Base-by-base conservation (phyloP, 495 filamentous ascomycete genomes). In the Entonaema liquescens region DNA sequence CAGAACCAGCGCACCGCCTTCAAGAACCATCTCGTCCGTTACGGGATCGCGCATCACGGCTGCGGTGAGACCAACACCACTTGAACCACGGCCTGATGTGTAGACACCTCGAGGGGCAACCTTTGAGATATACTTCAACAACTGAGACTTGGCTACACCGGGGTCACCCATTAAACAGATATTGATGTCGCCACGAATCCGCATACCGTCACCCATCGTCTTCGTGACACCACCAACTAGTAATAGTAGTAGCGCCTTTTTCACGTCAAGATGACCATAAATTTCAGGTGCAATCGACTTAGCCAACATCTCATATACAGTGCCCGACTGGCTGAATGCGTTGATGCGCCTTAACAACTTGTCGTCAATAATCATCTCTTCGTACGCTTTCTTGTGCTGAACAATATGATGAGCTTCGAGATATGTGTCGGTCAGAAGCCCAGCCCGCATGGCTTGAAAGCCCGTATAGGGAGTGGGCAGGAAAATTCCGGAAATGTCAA, bases 91-190 rank as follows among this genome's bases (percentile, higher is more conserved):
- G 75, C 95, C 95, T 8, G 96, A 97, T 1, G 95, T 99, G 83
- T 99, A 99, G 31, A 99, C 94, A 70, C 95, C 95, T 52, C 95
- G 92, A 25, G 95, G 95, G 5, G 95, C 95, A 40, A 99, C 95
- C 81, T 99, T 99, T 60, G 94, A 92, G 77, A 99, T 98, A 79
- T 98, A 99, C 81, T 97, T 97, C 61, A 99, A 84, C 67, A 99
- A 81, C 82, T 99, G 95, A 33, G 95, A 99, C 82, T 99, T 99
- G 80, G 95, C 95, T 67, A 98, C 96, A 91, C 95, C 95, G 75
- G 95, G 95, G 77, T 99, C 95, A 84, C 95, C 95, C 95, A 99
- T 98, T 67, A 99, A 84, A 81, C 95, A 99, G 75, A 98, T 89
- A 80, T 99, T 99, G 83, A 99, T 96, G 74, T 99, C 95, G 70